phyloP scores from a whole-genome alignment of 73 alveolate genomes.

The Paramecium bursaria region DNA sequence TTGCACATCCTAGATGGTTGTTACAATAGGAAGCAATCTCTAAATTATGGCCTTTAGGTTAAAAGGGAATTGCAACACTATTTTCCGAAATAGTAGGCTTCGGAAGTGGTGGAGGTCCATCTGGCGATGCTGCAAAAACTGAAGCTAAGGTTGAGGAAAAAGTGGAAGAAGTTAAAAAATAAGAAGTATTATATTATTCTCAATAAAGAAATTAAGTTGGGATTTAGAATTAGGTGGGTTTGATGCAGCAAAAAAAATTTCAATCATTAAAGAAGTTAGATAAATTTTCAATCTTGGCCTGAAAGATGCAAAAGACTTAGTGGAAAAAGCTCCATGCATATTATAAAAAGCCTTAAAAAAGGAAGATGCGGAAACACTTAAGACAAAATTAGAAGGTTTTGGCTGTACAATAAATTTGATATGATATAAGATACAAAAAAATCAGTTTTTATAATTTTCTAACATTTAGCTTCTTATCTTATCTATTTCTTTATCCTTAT shows the following conservation, averaged over 20 bases:
- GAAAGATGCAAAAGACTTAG: constrained; percentile 88
- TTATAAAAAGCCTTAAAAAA: constrained; percentile 73
- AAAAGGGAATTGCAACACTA: constrained; percentile 64
- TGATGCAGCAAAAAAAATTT: constrained; percentile 82
- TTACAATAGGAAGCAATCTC: constrained; percentile 65
- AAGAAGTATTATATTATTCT: constrained; percentile 55
- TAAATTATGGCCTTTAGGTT: constrained; percentile 72
- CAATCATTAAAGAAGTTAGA: constrained; percentile 86
- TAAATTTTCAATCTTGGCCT: constrained; percentile 80
- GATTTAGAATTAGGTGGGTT: constrained; percentile 79
- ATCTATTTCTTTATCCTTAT: no score
- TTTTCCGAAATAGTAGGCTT: constrained; percentile 62
- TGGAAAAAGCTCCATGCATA: constrained; percentile 82
- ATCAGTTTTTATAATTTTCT: no score
- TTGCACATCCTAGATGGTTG: constrained; percentile 70
- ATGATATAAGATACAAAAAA: constrained; percentile 44
- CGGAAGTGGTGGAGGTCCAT: constrained; percentile 66
- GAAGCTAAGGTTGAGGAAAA: constrained; percentile 55
- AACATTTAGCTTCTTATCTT: no score
- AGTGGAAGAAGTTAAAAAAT: constrained; percentile 64
- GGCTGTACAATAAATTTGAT: constrained; percentile 69
- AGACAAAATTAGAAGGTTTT: constrained; percentile 71
- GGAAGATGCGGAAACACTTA: constrained; percentile 81
- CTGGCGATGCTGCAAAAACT: constrained; percentile 38
- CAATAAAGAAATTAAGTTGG: constrained; percentile 72